Evolutionary conservation across 2,329 filamentous ascomycete genomes (phyloP).

Genomic region (Scopulariopsis brevicaulis): DNA sequence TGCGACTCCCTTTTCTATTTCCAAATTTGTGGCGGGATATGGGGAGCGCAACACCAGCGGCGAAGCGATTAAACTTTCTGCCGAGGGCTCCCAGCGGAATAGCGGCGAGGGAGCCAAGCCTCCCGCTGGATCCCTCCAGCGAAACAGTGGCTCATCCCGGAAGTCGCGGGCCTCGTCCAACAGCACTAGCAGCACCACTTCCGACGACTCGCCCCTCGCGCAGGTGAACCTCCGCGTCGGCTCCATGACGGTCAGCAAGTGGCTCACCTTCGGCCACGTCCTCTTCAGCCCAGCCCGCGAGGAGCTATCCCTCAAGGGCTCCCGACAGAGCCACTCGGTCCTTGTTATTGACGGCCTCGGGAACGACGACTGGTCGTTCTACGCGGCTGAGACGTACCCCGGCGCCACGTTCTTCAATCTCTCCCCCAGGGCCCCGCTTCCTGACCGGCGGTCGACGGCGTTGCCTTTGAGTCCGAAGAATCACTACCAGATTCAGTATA

Average conservation of each 20-base stretch:
- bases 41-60: constrained; percentile 11
- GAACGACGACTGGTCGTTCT: constrained; percentile 84
- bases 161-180: constrained; percentile 26
- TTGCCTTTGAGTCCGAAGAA: constrained; percentile 53
- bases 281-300: constrained; percentile 72
- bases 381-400: constrained; percentile 70
- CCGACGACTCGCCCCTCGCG: constrained; percentile 49
- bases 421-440: constrained; percentile 43
- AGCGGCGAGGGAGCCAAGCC: background rate
- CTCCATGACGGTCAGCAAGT: constrained; percentile 78
- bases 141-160: constrained; percentile 9
- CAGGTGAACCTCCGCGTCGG: constrained; percentile 69
- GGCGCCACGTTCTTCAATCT: constrained; percentile 68
- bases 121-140: background rate
- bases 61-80: constrained; percentile 19
- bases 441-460: constrained; percentile 25
- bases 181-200: constrained; percentile 32
- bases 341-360: constrained; percentile 74
- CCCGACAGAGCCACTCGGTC: constrained; percentile 47
- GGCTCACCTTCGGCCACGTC: constrained; percentile 75
- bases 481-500: constrained; percentile 63
- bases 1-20: constrained; percentile 28
- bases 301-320: constrained; percentile 37
- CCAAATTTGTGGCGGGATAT: constrained; percentile 19
- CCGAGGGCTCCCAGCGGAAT: background rate